phyloP scores from a whole-genome alignment of 306 rosid genomes.

The Vicia villosa region DNA sequence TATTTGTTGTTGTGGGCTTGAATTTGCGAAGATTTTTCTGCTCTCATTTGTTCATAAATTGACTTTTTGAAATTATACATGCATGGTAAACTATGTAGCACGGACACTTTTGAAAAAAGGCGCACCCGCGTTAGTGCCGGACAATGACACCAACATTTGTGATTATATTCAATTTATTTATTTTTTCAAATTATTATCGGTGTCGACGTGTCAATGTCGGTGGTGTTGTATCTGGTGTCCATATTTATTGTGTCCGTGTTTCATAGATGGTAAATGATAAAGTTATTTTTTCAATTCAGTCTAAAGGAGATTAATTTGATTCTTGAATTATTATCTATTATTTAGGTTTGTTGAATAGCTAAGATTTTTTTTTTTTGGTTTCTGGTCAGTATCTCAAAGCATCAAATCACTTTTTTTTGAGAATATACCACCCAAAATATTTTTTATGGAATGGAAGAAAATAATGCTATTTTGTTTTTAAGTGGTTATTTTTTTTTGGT shows the following conservation, averaged over 20 bases:
- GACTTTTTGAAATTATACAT: not conserved
- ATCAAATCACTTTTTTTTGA: conserved; percentile 1
- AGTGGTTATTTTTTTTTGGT: not conserved
- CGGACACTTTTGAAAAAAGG: too few relatives aligned
- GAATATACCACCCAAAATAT: not conserved
- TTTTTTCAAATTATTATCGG: too few relatives aligned
- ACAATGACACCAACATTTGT: too few relatives aligned
- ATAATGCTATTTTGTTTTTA: not conserved
- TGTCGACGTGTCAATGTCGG: too few relatives aligned
- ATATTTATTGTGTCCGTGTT: too few relatives aligned
- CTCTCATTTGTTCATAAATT: not conserved
- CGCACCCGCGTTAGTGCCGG: too few relatives aligned
- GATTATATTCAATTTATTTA: too few relatives aligned
- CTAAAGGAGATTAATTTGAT: not conserved
- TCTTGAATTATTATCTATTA: not conserved
- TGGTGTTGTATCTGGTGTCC: too few relatives aligned
- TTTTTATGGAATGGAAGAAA: not conserved
- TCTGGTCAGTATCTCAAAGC: not conserved
- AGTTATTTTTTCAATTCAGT: not conserved
- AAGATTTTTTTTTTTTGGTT: not conserved
- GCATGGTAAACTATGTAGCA: not conserved
- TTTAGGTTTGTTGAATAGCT: not conserved
- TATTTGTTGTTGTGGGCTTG: not conserved
- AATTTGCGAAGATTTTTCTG: conserved; percentile 8
- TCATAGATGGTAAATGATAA: not conserved